phyloP scores from a whole-genome alignment of 2,329 filamentous ascomycete genomes.

The Diaporthe aspalathi region DNA sequence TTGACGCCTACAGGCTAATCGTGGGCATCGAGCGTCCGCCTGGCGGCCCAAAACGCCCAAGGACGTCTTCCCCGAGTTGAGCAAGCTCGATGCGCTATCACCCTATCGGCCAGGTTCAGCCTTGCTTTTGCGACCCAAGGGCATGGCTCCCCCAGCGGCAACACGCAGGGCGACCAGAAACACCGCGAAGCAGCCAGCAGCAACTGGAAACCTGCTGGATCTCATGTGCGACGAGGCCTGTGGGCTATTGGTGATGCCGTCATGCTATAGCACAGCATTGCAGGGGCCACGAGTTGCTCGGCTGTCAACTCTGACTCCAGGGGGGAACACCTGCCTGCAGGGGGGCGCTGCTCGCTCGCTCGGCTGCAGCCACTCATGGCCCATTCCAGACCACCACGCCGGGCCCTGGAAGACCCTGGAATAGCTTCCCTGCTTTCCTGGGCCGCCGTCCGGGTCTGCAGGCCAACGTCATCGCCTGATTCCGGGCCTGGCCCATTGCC shows the following conservation, averaged over 20 bases:
- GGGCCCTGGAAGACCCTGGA: constrained; percentile 13
- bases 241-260: constrained; percentile 25
- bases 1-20: not conserved
- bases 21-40: constrained; percentile 2
- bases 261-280: constrained; percentile 8
- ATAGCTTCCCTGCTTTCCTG: constrained; percentile 36
- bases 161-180: not conserved
- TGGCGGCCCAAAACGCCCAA: constrained; percentile 23
- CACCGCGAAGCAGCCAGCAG: not conserved
- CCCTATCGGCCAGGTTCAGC: constrained; percentile 37
- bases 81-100: constrained; percentile 31
- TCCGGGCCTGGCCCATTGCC: constrained; percentile 24
- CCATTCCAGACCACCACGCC: constrained; percentile 22
- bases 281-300: constrained; percentile 11
- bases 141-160: constrained; percentile 23
- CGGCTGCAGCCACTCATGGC: constrained; percentile 30
- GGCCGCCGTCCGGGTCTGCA: constrained; percentile 32
- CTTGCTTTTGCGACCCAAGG: constrained; percentile 25
- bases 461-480: constrained; percentile 38
- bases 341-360: constrained; percentile 4
- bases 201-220: not conserved
- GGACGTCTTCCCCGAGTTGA: constrained; percentile 7
- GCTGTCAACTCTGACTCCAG: constrained; percentile 17
- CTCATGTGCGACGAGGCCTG: not conserved
- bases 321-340: constrained; percentile 25